A percentile compares a stretch with the other conserved stretches of the same genome.
These are phyloP conservation scores for Cicer arietinum DNA, from an alignment of 306 rosid genomes.

Conservation along the genomic window DNA sequence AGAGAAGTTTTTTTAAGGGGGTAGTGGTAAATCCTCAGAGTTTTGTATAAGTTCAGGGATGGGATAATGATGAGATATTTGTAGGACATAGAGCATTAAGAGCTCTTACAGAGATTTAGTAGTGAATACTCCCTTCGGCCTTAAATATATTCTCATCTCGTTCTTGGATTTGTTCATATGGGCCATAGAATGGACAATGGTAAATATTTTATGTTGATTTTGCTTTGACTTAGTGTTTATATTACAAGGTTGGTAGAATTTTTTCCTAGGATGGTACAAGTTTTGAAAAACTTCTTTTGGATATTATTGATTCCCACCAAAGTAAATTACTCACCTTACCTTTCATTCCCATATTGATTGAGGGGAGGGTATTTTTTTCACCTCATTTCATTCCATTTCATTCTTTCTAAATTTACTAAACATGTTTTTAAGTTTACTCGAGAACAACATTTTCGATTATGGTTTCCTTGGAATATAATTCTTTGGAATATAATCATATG, in stretches of 20 bases:
- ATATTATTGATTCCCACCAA: not conserved
- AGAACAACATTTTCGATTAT: not conserved
- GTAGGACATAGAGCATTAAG: not conserved
- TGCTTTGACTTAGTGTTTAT: not conserved
- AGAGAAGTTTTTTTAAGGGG: not conserved
- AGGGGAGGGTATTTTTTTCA: not conserved
- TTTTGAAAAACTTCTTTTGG: not conserved
- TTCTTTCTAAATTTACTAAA: constrained; percentile 11
- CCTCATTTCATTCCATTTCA: not conserved
- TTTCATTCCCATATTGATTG: not conserved
- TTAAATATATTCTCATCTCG: not conserved
- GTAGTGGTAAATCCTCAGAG: constrained; percentile 1
- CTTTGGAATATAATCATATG: not conserved
- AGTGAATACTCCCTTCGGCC: not conserved
- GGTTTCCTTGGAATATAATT: not conserved
- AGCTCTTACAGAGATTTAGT: not conserved
- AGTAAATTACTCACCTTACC: not conserved
- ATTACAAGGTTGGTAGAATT: not conserved
- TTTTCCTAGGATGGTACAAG: not conserved
- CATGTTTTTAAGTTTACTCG: not conserved
- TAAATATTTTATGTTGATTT: not conserved
- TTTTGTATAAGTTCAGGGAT: not conserved
- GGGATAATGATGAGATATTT: constrained; percentile 4
- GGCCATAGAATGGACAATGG: not conserved
- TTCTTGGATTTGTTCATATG: not conserved